Percentiles rank a stretch among this genome's conserved stretches.
phyloP scores from a whole-genome alignment of 2,329 filamentous ascomycete species.

The Diaporthe ampelina region DNA sequence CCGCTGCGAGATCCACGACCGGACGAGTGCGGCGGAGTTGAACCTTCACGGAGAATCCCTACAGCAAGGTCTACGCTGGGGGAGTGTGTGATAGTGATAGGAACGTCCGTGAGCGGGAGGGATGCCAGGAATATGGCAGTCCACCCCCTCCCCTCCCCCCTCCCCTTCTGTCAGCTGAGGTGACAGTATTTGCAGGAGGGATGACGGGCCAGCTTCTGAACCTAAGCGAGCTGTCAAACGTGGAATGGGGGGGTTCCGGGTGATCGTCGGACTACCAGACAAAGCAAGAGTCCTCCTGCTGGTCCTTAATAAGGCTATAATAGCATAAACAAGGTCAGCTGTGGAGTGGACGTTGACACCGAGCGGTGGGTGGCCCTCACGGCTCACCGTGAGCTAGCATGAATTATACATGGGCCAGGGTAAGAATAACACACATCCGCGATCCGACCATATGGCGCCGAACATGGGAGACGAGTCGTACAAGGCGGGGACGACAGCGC shows the following conservation, averaged over 20 bases:
- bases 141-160: background rate
- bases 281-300: slow-evolving; percentile 5
- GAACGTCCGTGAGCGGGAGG: background rate
- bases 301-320: slow-evolving; percentile 31
- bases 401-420: slow-evolving; percentile 22
- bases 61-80: slow-evolving; percentile 2
- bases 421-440: background rate
- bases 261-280: slow-evolving; percentile 25
- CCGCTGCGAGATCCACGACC: slow-evolving; percentile 13
- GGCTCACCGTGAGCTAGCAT: background rate
- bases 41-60: slow-evolving; percentile 16
- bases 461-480: slow-evolving; percentile 20
- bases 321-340: background rate
- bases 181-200: background rate
- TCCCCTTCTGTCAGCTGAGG: background rate
- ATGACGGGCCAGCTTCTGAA: slow-evolving; percentile 9
- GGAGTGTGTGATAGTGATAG: slow-evolving; percentile 25
- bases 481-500: slow-evolving; percentile 3
- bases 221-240: slow-evolving; percentile 37
- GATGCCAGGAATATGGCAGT: background rate
- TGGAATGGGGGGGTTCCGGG: slow-evolving; percentile 30
- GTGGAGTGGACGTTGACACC: background rate
- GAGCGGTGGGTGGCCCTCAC: background rate
- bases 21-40: slow-evolving; percentile 8
- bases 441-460: slow-evolving; percentile 1